Evolutionary conservation across 345 rosid genomes (phyloP), one percentile per base, ranked within the genome.

Genomic region (Brassica carinata): DNA sequence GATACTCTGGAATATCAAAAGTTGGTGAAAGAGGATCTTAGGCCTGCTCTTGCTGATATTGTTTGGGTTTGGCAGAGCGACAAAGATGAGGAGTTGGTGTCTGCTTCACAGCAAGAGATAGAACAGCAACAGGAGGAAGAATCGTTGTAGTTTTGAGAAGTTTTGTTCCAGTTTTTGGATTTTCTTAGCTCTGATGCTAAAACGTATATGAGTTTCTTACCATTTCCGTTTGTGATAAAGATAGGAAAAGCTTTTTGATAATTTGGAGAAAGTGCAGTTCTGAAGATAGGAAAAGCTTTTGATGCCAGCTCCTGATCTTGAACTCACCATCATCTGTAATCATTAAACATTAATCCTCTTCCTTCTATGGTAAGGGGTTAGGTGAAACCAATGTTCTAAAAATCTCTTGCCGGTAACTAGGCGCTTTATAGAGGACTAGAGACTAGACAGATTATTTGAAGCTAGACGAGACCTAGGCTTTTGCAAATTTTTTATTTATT

Each of bases 1-100:
- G 98, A 93, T 83, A 88, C 97, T 2, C 15, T 88, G 59, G 98
- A 91, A 82, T 93, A 87, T 84, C 86, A 88, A 83, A 86, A 88
- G 84, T 68, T 88, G 36, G 40, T 93, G 73, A 85, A 78, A 71
- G 92, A 91, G 70, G 87, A 83, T 67, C 84, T 91, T 48, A 83
- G 88, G 45, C 98, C 96, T 57, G 92, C 92, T 72, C 87, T 93
- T 11, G 72, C 80, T 45, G 98, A 93, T 57, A 85, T 93, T 69
- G 93, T 91, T 31, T 93, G 94, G 96, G 92, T 89, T 69, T 91
- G 96, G 96, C 93, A 91, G 81, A 91, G 87, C 14, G 91, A 93
- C n/a, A 84, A 81, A 77, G 87, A 83, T 19, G 84, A 81, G 15
- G 84, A 58, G 48, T 43, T 36, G 48, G 82, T 26, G 67, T 78